These are phyloP conservation scores for Cyathus striatus DNA, from an alignment of 768 basidiomycete species.

Conservation along the genomic window DNA sequence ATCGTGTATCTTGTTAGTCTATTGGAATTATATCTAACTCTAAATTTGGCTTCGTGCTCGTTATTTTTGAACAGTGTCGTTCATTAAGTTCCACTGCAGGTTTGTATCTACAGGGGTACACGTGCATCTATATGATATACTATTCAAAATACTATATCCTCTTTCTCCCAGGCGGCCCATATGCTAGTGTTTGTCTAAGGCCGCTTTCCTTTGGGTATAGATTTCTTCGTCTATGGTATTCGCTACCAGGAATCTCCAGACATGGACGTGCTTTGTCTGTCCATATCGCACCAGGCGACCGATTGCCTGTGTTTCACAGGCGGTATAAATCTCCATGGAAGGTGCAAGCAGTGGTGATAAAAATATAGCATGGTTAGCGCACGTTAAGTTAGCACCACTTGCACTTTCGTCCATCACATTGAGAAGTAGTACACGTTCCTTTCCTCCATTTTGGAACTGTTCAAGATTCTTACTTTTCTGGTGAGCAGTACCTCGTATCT, in stretches of 20 bases:
- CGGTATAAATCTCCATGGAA: slow-evolving; percentile 79
- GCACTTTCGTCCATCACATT: slow-evolving; percentile 95
- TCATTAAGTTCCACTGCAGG: too few relatives aligned
- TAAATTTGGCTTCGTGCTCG: too few relatives aligned
- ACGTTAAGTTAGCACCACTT: slow-evolving; percentile 89
- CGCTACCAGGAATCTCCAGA: slow-evolving; percentile 80
- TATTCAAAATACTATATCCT: too few relatives aligned
- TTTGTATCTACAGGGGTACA: too few relatives aligned
- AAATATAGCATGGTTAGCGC: slow-evolving; percentile 93
- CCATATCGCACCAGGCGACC: slow-evolving; percentile 83
- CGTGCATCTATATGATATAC: too few relatives aligned
- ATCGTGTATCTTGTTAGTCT: slow-evolving; percentile 1
- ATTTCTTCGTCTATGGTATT: slow-evolving; percentile 90
- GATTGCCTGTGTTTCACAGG: slow-evolving; percentile 79
- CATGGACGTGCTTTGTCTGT: slow-evolving; percentile 72
- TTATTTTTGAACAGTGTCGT: too few relatives aligned
- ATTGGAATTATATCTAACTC: too few relatives aligned
- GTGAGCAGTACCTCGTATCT: slow-evolving; percentile 75
- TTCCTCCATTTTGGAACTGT: slow-evolving; percentile 77
- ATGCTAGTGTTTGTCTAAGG: too few relatives aligned
- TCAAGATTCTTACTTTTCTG: slow-evolving; percentile 80
- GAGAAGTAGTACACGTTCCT: slow-evolving; percentile 77
- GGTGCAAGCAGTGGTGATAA: slow-evolving; percentile 84
- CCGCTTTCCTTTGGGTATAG: slow-evolving; percentile 48
- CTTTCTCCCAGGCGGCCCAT: too few relatives aligned